Percentiles rank a stretch among this genome's conserved stretches.
Conservation (phyloP, 73 alveolate genomes). For the Paramecium tetraurelia region DNA sequence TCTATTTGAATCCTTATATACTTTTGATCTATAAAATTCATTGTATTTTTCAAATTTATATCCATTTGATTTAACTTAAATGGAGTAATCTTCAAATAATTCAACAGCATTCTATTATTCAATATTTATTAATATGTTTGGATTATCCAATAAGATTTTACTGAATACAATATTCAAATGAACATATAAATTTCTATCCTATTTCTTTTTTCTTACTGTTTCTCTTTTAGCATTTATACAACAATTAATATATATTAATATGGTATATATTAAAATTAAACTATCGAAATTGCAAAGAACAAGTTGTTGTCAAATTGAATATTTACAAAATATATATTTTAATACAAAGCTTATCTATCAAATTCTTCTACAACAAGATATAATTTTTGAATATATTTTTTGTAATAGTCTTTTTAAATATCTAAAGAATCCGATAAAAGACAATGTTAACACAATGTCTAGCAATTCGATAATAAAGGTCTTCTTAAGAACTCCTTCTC, state of each 20-base stretch:
- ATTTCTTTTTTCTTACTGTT: conserved; percentile 17
- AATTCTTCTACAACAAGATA: conserved; percentile 29
- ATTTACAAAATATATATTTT: neutral
- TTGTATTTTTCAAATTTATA: neutral
- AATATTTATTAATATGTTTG: neutral
- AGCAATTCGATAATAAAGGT: conserved; percentile 1
- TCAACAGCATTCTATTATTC: neutral
- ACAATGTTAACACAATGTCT: conserved; percentile 15
- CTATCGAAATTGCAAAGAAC: too few relatives aligned
- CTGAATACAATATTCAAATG: neutral
- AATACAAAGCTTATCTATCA: neutral
- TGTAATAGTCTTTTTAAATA: neutral
- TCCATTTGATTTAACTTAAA: neutral
- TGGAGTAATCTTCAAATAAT: conserved; percentile 47
- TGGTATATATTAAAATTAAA: neutral
- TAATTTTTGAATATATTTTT: neutral
- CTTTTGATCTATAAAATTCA: conserved; percentile 17
- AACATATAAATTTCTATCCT: neutral
- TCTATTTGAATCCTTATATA: neutral
- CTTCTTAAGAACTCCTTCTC: conserved; percentile 49
- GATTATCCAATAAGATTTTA: conserved; percentile 16
- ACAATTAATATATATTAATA: neutral
- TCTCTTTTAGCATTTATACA: conserved; percentile 32
- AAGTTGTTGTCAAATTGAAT: neutral
- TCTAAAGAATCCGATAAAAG: conserved; percentile 35